Evolutionary conservation across 306 rosid species (phyloP).

Genomic region (Hylodesmum podocarpum): DNA sequence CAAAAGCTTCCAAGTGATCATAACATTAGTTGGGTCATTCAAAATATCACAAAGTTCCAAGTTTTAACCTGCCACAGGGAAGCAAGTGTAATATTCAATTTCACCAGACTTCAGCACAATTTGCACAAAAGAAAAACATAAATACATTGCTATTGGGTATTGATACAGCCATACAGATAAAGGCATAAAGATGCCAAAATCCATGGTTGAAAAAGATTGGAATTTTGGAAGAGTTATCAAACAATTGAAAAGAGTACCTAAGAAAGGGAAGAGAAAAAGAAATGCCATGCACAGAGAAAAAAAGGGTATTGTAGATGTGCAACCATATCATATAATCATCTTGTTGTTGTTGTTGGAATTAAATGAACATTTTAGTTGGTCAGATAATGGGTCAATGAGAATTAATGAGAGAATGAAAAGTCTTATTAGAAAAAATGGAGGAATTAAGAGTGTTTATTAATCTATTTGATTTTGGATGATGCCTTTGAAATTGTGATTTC

Average conservation of each 20-base stretch:
- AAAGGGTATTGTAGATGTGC: conserved; percentile 20
- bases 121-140: background rate
- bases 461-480: background rate
- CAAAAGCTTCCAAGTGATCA: conserved; percentile 35
- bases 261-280: conserved; percentile 24
- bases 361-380: background rate
- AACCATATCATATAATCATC: conserved; percentile 13
- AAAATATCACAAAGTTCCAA: conserved; percentile 24
- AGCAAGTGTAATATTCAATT: background rate
- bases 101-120: background rate
- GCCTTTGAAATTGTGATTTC: background rate
- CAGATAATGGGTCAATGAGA: background rate
- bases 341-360: no score
- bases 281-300: conserved; percentile 37
- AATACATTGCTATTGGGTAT: conserved; percentile 2
- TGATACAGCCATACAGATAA: background rate
- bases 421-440: background rate
- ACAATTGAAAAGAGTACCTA: conserved; percentile 31
- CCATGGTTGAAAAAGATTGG: background rate
- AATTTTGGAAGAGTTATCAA: background rate
- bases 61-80: conserved; percentile 39
- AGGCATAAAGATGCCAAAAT: conserved; percentile 3
- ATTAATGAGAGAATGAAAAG: conserved; percentile 3
- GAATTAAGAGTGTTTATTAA: background rate
- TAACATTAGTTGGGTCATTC: conserved; percentile 35